phyloP scores from a whole-genome alignment of 139 green algal species.

The Coelastrella sp. region DNA sequence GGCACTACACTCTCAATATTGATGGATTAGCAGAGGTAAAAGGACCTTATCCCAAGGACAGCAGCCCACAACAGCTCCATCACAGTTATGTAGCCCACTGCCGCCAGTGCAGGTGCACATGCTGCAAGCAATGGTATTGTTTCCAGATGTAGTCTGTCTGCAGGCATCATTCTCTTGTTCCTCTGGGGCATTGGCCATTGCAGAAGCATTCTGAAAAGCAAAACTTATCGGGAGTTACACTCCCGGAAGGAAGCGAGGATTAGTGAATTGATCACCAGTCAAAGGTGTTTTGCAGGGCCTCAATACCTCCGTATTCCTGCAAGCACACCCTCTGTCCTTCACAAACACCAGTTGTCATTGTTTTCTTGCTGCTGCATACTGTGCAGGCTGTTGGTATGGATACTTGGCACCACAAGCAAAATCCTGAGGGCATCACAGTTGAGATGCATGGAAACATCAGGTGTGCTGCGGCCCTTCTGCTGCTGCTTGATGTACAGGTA shows the following conservation, averaged over 20 bases:
- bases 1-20: slow-evolving; percentile 97
- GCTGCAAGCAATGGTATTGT: background rate
- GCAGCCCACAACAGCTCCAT: background rate
- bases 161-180: too few relatives aligned
- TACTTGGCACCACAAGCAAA: slow-evolving; percentile 85
- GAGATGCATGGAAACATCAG: slow-evolving; percentile 92
- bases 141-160: too few relatives aligned
- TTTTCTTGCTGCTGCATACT: background rate
- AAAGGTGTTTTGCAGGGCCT: too few relatives aligned
- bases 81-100: background rate
- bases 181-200: too few relatives aligned
- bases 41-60: background rate
- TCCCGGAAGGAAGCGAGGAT: too few relatives aligned
- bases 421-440: slow-evolving; percentile 78
- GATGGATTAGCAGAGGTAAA: slow-evolving; percentile 81
- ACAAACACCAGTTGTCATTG: too few relatives aligned
- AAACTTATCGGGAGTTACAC: too few relatives aligned
- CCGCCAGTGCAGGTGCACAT: background rate
- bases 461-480: background rate
- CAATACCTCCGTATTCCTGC: too few relatives aligned
- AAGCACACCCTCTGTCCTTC: too few relatives aligned
- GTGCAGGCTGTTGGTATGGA: slow-evolving; percentile 74
- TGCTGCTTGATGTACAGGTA: too few relatives aligned
- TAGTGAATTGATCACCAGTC: too few relatives aligned
- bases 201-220: too few relatives aligned